Evolutionary conservation across 768 basidiomycete genomes (phyloP).

Genomic region (Rhodotorula diobovata): DNA sequence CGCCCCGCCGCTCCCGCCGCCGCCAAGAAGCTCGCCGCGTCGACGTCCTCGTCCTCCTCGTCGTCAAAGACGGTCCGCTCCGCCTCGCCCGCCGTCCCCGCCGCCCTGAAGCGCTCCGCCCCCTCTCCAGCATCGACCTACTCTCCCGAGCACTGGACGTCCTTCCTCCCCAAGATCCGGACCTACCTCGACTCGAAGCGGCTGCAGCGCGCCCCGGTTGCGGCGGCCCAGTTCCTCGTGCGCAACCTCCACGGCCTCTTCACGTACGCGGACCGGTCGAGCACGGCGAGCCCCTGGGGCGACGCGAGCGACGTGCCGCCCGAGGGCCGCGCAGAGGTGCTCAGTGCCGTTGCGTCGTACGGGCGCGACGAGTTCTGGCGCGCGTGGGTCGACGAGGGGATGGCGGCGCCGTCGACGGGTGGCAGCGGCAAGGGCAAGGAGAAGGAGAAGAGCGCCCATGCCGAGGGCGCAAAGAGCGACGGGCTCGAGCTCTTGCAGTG

Average conservation of each 20-base stretch:
- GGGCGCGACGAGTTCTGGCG: constrained; percentile 20
- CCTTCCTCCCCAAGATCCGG: not conserved
- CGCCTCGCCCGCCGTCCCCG: not conserved
- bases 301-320: constrained; percentile 32
- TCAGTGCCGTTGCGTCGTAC: not conserved
- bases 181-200: not conserved
- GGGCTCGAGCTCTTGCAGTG: constrained; percentile 14
- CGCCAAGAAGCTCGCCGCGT: not conserved
- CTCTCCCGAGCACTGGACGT: constrained; percentile 2
- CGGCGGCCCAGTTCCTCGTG: constrained; percentile 21
- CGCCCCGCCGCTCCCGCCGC: not conserved
- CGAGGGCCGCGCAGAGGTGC: constrained; percentile 22
- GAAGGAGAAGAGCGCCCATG: not conserved
- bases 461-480: not conserved
- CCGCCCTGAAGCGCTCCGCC: not conserved
- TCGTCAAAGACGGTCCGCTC: not conserved
- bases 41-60: not conserved
- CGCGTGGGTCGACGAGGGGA: constrained; percentile 13
- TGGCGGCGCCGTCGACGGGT: not conserved
- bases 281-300: constrained; percentile 12
- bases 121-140: not conserved
- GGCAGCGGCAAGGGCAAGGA: constrained; percentile 8
- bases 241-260: not conserved
- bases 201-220: not conserved
- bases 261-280: constrained; percentile 1